A percentile compares a stretch with the other conserved stretches of the same genome.
phyloP scores from a whole-genome alignment of 371 early-diverging fungal species.

The Phascolomyces articulosus region DNA sequence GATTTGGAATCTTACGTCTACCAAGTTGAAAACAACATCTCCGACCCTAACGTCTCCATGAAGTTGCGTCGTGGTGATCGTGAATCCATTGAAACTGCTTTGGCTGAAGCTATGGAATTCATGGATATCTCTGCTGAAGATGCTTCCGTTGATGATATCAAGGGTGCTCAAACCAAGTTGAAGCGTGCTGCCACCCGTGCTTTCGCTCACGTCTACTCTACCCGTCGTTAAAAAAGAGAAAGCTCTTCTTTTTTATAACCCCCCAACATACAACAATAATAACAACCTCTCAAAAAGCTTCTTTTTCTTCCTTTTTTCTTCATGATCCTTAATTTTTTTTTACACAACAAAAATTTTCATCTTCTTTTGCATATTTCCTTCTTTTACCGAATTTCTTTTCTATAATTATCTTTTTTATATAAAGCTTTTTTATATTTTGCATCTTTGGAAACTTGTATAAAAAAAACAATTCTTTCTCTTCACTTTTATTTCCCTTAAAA shows the following conservation, averaged over 20 bases:
- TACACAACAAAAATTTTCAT: not conserved
- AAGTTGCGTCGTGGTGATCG: slow-evolving; percentile 72
- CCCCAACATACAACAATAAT: not conserved
- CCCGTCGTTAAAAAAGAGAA: slow-evolving; percentile 43
- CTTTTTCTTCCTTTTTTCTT: not conserved
- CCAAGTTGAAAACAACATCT: slow-evolving; percentile 82
- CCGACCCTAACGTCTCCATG: slow-evolving; percentile 82
- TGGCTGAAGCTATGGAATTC: slow-evolving; percentile 84
- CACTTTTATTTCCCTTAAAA: not conserved
- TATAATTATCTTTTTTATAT: not conserved
- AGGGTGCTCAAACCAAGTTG: slow-evolving; percentile 90
- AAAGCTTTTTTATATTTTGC: not conserved
- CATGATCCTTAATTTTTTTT: too few relatives aligned
- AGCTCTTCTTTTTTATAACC: not conserved
- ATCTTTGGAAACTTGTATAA: slow-evolving; percentile 3
- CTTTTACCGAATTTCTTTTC: not conserved
- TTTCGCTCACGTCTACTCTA: slow-evolving; percentile 69
- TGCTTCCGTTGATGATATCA: slow-evolving; percentile 85
- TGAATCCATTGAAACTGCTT: slow-evolving; percentile 85
- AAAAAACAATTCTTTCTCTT: not conserved
- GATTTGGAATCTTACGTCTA: slow-evolving; percentile 87
- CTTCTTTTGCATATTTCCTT: slow-evolving; percentile 1
- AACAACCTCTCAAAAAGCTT: too few relatives aligned
- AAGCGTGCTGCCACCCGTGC: slow-evolving; percentile 84
- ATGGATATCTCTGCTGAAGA: slow-evolving; percentile 81